Base-by-base conservation (phyloP, 2,329 filamentous ascomycete species). In the Penicillium sp. region DNA sequence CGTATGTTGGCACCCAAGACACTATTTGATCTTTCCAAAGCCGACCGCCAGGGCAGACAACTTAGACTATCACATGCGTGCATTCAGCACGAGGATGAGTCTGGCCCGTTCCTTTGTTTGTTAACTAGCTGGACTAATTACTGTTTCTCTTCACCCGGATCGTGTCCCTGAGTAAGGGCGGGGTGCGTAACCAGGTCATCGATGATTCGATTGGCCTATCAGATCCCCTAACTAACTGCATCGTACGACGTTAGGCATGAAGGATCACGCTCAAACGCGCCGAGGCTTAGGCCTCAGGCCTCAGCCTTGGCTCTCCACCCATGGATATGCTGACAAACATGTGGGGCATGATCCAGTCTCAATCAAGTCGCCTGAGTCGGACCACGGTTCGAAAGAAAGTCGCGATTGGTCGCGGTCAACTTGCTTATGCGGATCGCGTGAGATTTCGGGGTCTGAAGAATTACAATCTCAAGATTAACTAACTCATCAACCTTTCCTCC, bases 211-310 rank as follows among this genome's bases (percentile, higher is more conserved):
- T 22, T 3, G 14, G 3, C 14, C 19, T 14, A 38, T 38, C 4
- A 38, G 10, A 25, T 14, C 22, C 8, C 22, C 2, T 25, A 7
- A 25, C 3, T 25, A 3, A 25, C 22, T n/a, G 27, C 12, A 19
- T 30, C 19, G 13, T n/a, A n/a, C n/a, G n/a, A n/a, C n/a, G n/a
- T n/a, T n/a, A 14, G 5, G 29, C 14, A 12, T 30, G 16, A 16
- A 29, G 4, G 19, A 28, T 18, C 10, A 31, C 11, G 14, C 5
- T 22, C 19, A 8, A 22, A 14, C 3, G 3, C 2, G 19, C 42
- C 42, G 42, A 39, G 42, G 42, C 41, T 19, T n/a, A 39, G 42
- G 42, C 41, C n/a, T n/a, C 6, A 25, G 22, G 22, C 22, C 22
- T 25, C 4, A n/a, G 4, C 33, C n/a, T n/a, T n/a, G n/a, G n/a